A percentile compares a stretch with the other conserved stretches of the same genome.
Evolutionary conservation across 768 basidiomycete species (phyloP).

Genomic region (Royoungia palumana): DNA sequence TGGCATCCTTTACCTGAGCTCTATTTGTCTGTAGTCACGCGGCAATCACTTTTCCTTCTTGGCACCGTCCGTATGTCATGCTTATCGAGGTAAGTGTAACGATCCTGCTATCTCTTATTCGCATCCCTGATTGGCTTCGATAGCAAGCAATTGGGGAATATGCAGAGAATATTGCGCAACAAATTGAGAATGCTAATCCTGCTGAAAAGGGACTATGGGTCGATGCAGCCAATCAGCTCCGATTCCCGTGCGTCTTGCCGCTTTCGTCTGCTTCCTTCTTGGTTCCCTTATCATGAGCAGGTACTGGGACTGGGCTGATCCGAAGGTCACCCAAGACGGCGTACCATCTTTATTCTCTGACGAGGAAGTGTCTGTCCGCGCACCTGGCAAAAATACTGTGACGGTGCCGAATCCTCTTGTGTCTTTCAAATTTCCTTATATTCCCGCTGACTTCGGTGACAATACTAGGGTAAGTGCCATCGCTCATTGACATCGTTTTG

Average conservation of each 20-base stretch:
- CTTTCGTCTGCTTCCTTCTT: neutral
- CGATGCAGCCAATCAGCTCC: slow-evolving; percentile 19
- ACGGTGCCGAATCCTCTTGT: slow-evolving; percentile 20
- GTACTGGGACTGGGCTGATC: slow-evolving; percentile 31
- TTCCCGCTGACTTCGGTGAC: slow-evolving; percentile 22
- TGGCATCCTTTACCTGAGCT: neutral
- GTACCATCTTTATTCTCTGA: slow-evolving; percentile 20
- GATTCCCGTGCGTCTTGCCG: slow-evolving; percentile 27
- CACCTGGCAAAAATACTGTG: slow-evolving; percentile 1
- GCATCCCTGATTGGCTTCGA: neutral
- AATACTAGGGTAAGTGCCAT: slow-evolving; percentile 6
- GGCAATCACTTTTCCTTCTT: slow-evolving; percentile 21
- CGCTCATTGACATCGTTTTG: neutral
- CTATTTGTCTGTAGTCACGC: slow-evolving; percentile 13
- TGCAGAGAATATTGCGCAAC: slow-evolving; percentile 21
- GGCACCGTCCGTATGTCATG: slow-evolving; percentile 30
- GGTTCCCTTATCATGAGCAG: slow-evolving; percentile 6
- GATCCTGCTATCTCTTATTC: neutral
- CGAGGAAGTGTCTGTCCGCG: slow-evolving; percentile 10
- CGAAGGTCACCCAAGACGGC: slow-evolving; percentile 14
- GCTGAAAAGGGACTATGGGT: slow-evolving; percentile 19
- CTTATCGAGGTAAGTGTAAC: slow-evolving; percentile 18
- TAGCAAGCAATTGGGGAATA: slow-evolving; percentile 29
- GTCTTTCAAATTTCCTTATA: slow-evolving; percentile 11
- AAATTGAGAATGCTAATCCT: slow-evolving; percentile 22